Evolutionary conservation across 2,329 filamentous ascomycete genomes (phyloP).

Genomic region (Alternaria angustiovoidea): DNA sequence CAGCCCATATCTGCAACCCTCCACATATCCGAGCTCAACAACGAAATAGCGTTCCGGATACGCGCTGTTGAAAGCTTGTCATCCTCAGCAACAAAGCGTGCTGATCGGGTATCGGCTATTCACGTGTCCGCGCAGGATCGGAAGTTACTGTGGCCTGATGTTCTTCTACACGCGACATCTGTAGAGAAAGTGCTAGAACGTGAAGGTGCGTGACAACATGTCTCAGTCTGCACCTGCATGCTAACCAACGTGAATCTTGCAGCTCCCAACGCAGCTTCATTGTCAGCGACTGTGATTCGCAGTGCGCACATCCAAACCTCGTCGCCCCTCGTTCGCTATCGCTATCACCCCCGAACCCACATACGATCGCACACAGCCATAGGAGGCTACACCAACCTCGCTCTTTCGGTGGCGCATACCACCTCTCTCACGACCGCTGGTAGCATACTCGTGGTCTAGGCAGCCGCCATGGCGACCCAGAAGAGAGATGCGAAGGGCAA

Average conservation of each 20-base stretch:
- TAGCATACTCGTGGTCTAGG: conserved; percentile 7
- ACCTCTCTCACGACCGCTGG: neutral
- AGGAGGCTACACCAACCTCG: conserved; percentile 12
- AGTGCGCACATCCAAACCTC: conserved; percentile 16
- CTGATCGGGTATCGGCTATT: conserved; percentile 32
- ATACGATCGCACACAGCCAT: conserved; percentile 16
- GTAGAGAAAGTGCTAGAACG: conserved; percentile 14
- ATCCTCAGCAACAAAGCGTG: conserved; percentile 16
- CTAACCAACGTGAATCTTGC: neutral
- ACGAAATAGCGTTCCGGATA: conserved; percentile 42
- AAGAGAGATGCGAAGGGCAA: conserved; percentile 37
- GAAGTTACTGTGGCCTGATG: conserved; percentile 24
- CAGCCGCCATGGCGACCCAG: conserved; percentile 21
- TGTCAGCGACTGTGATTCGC: conserved; percentile 16
- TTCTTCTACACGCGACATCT: conserved; percentile 19
- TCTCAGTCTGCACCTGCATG: neutral
- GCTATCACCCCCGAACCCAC: conserved; percentile 11
- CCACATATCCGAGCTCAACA: conserved; percentile 46
- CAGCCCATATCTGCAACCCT: conserved; percentile 26
- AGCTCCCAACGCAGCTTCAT: conserved; percentile 1
- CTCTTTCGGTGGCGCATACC: neutral
- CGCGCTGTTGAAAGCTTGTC: conserved; percentile 19
- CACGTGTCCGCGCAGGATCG: neutral
- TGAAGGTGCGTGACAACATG: conserved; percentile 16
- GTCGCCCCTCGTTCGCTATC: conserved; percentile 25